Base-by-base conservation (phyloP, 257 asterid species). In the Gentiana dahurica region DNA sequence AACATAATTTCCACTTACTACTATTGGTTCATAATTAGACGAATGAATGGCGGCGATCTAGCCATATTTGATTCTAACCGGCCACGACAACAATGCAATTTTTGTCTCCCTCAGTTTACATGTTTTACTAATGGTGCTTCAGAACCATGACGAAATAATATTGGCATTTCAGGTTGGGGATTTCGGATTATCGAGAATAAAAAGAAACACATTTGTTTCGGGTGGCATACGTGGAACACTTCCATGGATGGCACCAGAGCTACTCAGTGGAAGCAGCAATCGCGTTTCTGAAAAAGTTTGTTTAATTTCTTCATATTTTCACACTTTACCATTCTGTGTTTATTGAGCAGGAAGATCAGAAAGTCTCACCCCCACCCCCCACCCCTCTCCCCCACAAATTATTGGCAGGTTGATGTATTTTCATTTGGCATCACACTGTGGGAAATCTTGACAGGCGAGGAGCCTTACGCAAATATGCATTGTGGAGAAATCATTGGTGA, bases 161-260 rank as follows among this genome's bases (percentile, higher is more conserved):
- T 53, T 54, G 48, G 12, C 9, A 33, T 73, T 48, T 51, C 73
- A 85, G 95, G 96, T 88, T 65, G 95, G 95, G 51, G 96, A 82
- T 70, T 88, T 88, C 59, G 96, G 96, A 49, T 73, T 88, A 8
- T 88, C 96, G 47, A 81, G 93, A 75, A 88, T 88, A 57, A 88
- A 85, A 59, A 71, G 80, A 53, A 85, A 88, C 43, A 88, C 96
- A 13, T 81, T 88, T 5, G 95, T 85, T 48, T 88, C 96, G 37
- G 96, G 96, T 54, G 95, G 96, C 39, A 93, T 85, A 7, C 77
- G 93, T 34, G 95, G 96, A 69, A 85, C 95, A 34, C 96, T 87
- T 70, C 96, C 96, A 3, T 87, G 94, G 94, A 87, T 87, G 96
- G 96, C 95, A n/a, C 95, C 96, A 1, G 95, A 87, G 74, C 81